These are phyloP conservation scores for Podochytrium sp. DNA, from an alignment of 192 early-diverging fungal genomes.

Conservation along the genomic window DNA sequence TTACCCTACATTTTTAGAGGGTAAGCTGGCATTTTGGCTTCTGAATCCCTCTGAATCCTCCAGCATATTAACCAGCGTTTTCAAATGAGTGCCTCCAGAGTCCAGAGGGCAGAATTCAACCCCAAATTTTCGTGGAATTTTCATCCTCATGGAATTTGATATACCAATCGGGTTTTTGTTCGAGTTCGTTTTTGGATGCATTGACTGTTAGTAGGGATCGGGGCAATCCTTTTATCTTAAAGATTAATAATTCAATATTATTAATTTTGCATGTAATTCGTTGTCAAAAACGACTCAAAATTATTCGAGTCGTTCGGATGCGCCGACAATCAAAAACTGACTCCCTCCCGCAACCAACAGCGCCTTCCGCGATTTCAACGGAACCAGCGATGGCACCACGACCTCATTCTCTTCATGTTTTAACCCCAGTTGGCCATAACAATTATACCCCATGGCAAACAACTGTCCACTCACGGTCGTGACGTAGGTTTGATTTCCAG, in stretches of 20 bases:
- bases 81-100: no score
- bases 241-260: neutral
- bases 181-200: neutral
- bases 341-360: slow-evolving; percentile 11
- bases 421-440: slow-evolving; percentile 32
- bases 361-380: slow-evolving; percentile 13
- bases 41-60: no score
- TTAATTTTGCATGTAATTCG: neutral
- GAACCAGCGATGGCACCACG: neutral
- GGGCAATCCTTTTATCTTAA: neutral
- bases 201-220: neutral
- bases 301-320: neutral
- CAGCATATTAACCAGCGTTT: no score
- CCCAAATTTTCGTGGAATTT: no score
- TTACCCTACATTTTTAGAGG: no score
- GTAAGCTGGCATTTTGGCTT: no score
- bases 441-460: slow-evolving; percentile 23
- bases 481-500: slow-evolving; percentile 15
- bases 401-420: slow-evolving; percentile 4
- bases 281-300: no score
- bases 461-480: neutral
- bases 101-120: no score
- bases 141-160: no score
- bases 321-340: slow-evolving; percentile 12
- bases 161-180: no score